A percentile compares a stretch with the other conserved stretches of the same genome.
These are phyloP conservation scores for Saccharomycopsis amapae DNA, from an alignment of 805 yeast genomes.

Conservation along the genomic window DNA sequence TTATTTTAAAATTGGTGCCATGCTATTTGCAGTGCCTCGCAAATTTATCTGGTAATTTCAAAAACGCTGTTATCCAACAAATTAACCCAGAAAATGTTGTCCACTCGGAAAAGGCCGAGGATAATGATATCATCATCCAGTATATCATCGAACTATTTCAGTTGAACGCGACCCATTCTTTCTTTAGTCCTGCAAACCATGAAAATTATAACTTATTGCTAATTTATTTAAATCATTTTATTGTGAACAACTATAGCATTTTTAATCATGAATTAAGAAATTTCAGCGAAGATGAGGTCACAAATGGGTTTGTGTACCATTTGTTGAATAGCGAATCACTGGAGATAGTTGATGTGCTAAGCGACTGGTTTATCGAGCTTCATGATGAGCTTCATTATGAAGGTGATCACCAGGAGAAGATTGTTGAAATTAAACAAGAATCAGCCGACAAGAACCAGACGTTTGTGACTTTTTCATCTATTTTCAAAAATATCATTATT, in stretches of 20 bases:
- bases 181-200: too few relatives aligned
- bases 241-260: conserved; percentile 5
- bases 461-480: conserved; percentile 24
- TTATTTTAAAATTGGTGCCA: conserved; percentile 4
- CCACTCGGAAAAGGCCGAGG: too few relatives aligned
- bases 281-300: conserved; percentile 2
- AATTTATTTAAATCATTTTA: conserved; percentile 16
- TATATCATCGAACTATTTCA: too few relatives aligned
- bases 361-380: background rate
- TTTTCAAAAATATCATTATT: conserved; percentile 24
- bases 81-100: too few relatives aligned
- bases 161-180: background rate
- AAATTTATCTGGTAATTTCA: conserved; percentile 15
- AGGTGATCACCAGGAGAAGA: too few relatives aligned
- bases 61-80: background rate
- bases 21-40: conserved; percentile 15
- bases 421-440: background rate
- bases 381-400: background rate
- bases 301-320: conserved; percentile 23
- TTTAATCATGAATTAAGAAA: conserved; percentile 10
- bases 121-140: too few relatives aligned
- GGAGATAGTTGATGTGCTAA: background rate
- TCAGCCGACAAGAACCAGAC: conserved; percentile 6
- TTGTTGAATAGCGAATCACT: conserved; percentile 16
- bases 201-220: conserved; percentile 9